Conservation (phyloP, 345 rosid species). For the Lumnitzera littorea region DNA sequence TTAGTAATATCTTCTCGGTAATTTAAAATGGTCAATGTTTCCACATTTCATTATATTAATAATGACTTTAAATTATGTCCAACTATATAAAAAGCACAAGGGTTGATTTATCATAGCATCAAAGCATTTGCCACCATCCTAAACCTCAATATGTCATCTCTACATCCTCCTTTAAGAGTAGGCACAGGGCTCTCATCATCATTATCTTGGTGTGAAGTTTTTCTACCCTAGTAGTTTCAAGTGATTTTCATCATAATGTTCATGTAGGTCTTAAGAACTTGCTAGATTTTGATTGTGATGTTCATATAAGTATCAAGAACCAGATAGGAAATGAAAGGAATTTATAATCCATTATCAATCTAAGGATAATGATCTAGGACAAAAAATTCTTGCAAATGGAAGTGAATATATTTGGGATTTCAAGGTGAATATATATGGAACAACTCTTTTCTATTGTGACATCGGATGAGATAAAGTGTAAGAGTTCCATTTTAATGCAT, state of each 20-base stretch:
- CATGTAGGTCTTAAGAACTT: slow-evolving; percentile 11
- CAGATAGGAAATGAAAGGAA: slow-evolving; percentile 31
- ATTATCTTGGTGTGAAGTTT: no score
- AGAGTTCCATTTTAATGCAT: slow-evolving; percentile 33
- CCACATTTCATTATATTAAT: no score
- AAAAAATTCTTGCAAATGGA: slow-evolving; percentile 31
- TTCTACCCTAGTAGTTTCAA: no score
- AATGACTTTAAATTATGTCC: no score
- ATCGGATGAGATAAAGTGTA: slow-evolving; percentile 28
- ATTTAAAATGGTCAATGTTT: no score
- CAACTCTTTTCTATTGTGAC: slow-evolving; percentile 40
- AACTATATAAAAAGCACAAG: no score
- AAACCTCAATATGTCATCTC: no score
- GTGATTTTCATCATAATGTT: neutral
- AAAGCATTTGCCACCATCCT: no score
- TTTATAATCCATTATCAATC: slow-evolving; percentile 52
- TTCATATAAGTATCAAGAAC: slow-evolving; percentile 32
- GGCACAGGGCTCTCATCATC: neutral
- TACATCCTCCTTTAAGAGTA: no score
- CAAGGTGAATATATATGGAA: slow-evolving; percentile 23
- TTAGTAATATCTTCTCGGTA: no score
- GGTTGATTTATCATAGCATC: no score
- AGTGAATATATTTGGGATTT: slow-evolving; percentile 45
- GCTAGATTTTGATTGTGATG: slow-evolving; percentile 13
- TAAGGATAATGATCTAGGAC: slow-evolving; percentile 43